phyloP scores from a whole-genome alignment of 768 basidiomycete genomes.

The Suillus fuscotomentosus region DNA sequence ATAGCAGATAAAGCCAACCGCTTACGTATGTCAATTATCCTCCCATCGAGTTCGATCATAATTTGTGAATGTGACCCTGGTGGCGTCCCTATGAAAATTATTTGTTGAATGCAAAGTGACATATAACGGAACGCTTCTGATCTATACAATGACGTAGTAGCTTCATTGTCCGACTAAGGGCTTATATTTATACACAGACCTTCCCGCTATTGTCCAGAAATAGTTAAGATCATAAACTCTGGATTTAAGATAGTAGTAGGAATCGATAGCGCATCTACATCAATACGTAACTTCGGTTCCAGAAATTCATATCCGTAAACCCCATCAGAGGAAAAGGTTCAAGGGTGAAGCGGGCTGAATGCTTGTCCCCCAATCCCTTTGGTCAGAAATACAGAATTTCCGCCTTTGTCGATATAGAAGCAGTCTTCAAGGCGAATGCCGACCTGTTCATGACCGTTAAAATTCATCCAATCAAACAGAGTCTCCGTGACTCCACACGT shows the following conservation, averaged over 20 bases:
- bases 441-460: slow-evolving; percentile 39
- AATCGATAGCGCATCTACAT: too few relatives aligned
- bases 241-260: background rate
- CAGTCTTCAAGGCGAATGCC: slow-evolving; percentile 87
- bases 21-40: too few relatives aligned
- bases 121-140: background rate
- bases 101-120: too few relatives aligned
- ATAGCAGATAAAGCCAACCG: too few relatives aligned
- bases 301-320: background rate
- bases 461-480: slow-evolving; percentile 10
- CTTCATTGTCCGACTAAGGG: background rate
- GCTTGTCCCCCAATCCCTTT: slow-evolving; percentile 62
- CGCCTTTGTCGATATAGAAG: slow-evolving; percentile 61
- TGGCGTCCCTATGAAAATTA: too few relatives aligned
- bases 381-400: slow-evolving; percentile 58
- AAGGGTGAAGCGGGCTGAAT: slow-evolving; percentile 34
- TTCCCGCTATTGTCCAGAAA: background rate
- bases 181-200: background rate
- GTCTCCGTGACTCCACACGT: background rate
- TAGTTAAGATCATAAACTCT: background rate
- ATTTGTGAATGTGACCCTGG: too few relatives aligned
- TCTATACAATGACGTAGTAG: background rate
- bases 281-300: background rate
- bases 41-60: too few relatives aligned
- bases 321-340: slow-evolving; percentile 7